Evolutionary conservation across 169 alveolate genomes (phyloP), one percentile per base, ranked within the genome.

Genomic region (Cryptosporidium felis): DNA sequence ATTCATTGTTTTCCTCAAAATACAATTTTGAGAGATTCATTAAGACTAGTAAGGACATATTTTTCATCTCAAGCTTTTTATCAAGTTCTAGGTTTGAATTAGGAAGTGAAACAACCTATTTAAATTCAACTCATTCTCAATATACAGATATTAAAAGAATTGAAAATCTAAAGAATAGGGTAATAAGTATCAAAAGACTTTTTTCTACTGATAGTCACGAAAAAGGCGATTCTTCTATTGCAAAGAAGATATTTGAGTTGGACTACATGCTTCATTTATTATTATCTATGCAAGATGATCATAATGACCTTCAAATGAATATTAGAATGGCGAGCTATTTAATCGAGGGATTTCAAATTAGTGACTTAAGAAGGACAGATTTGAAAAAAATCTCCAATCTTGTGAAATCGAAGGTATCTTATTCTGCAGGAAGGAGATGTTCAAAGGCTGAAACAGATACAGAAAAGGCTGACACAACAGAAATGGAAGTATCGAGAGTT

Each of bases 331-430:
- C 32, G 32, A 56, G 14, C 23, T 36, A 18, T 10, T 49, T 74
- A 36, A 28, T 74, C n/a, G 18, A 74, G 51, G 67, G 85, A 2
- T 74, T 74, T n/a, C n/a, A 14, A 58, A 74, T 74, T 4, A 53
- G 85, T 53, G 74, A 74, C 2, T 2, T 36, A 6, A 18, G 85
- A 36, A 74, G 56, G 23, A 36, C 67, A 32, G 85, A 74, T 30
- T 34, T 74, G 36, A 74, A 74, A 26, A 74, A 74, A 53, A 74
- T 74, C 10, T 49, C 65, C 32, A 74, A 74, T 74, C 67, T 74
- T 3, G 85, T 74, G 0, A 74, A 56, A 18, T 74, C 85, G 14
- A 74, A 56, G 30, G 67, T 74, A 9, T 74, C 74, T 46, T 65
- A 61, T 9, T 30, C 14, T 10, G 28, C 32, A 45, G 81, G 81